phyloP scores from a whole-genome alignment of 176 grass and related monocot genomes.

The Ensete glaucum region DNA sequence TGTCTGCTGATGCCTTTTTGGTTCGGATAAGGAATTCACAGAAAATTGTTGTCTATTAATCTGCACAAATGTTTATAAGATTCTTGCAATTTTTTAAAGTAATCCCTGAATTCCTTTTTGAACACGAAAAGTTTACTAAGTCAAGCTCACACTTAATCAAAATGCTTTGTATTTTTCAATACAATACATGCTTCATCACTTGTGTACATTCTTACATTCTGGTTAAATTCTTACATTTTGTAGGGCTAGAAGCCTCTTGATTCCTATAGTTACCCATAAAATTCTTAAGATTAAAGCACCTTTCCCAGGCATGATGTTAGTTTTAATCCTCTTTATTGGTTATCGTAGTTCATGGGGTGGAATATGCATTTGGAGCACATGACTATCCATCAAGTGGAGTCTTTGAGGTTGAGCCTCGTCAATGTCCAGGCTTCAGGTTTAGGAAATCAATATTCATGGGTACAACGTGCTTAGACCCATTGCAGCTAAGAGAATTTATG shows the following conservation, averaged over 20 bases:
- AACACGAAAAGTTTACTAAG: not conserved
- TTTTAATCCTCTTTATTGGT: not conserved
- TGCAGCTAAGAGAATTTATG: slow-evolving; percentile 90
- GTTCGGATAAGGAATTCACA: not conserved
- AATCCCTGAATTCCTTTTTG: not conserved
- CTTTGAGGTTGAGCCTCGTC: slow-evolving; percentile 91
- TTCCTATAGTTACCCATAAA: not conserved
- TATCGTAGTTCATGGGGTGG: slow-evolving; percentile 73
- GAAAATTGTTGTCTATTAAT: not conserved
- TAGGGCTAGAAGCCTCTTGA: not conserved
- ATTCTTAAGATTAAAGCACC: not conserved
- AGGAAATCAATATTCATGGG: slow-evolving; percentile 92
- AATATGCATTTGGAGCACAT: slow-evolving; percentile 99
- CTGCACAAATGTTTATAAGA: not conserved
- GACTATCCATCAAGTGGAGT: slow-evolving; percentile 92
- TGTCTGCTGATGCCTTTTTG: slow-evolving; percentile 16
- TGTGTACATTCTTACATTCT: not conserved
- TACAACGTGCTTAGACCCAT: slow-evolving; percentile 77
- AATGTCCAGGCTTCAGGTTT: slow-evolving; percentile 94
- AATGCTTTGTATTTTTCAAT: not conserved
- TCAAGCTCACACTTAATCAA: not conserved
- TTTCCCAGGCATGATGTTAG: not conserved
- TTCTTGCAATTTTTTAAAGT: too few relatives aligned
- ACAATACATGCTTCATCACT: not conserved
- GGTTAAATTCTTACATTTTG: not conserved